phyloP scores from a whole-genome alignment of 441 rosid genomes.

The Populus tomentosa region DNA sequence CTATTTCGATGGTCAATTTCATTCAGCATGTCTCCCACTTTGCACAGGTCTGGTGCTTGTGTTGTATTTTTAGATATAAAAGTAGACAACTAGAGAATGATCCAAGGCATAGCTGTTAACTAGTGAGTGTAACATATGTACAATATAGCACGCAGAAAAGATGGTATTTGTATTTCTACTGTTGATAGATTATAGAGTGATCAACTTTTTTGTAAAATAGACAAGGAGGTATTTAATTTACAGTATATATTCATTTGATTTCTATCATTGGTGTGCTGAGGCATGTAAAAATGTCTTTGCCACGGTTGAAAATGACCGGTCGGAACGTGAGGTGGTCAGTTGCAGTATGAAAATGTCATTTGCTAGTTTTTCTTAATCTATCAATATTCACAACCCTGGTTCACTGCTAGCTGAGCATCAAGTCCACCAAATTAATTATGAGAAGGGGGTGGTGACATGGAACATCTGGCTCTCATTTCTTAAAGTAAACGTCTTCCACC shows the following conservation, averaged over 20 bases:
- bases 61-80: slow-evolving; percentile 19
- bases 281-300: background rate
- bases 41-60: slow-evolving; percentile 10
- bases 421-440: no score
- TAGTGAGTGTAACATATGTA: slow-evolving; percentile 22
- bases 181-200: slow-evolving; percentile 6
- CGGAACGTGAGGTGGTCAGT: background rate
- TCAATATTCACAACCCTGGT: background rate
- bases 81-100: slow-evolving; percentile 16
- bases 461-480: no score
- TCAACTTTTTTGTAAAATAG: slow-evolving; percentile 13
- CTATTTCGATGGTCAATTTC: background rate
- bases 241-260: background rate
- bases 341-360: no score
- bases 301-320: background rate
- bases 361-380: no score
- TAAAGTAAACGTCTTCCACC: no score
- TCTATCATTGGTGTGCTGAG: background rate
- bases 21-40: slow-evolving; percentile 2
- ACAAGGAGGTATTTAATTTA: slow-evolving; percentile 5
- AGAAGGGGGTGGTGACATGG: no score
- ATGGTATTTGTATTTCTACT: slow-evolving; percentile 2
- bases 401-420: background rate
- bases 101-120: slow-evolving; percentile 10
- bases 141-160: slow-evolving; percentile 5